These are phyloP conservation scores for Luvunga scandens DNA, from an alignment of 345 rosid genomes.

Conservation along the genomic window DNA sequence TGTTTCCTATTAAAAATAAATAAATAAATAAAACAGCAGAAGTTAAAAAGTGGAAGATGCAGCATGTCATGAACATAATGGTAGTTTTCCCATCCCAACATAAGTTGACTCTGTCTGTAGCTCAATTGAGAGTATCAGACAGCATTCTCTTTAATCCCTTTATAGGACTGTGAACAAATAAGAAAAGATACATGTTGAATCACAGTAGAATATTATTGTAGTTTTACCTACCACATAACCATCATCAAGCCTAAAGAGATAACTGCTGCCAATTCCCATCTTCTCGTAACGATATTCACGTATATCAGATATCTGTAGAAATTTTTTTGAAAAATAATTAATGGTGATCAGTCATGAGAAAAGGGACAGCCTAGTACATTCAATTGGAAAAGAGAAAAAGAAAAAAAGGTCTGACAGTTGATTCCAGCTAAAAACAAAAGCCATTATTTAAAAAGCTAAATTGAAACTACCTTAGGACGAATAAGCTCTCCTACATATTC, in stretches of 20 bases:
- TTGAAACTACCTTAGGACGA: constrained; percentile 73
- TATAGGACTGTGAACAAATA: background rate
- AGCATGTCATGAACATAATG: background rate
- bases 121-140: background rate
- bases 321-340: constrained; percentile 16
- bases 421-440: background rate
- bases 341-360: constrained; percentile 1
- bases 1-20: no score
- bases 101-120: background rate
- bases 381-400: background rate
- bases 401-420: background rate
- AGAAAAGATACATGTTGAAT: background rate
- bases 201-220: background rate
- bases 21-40: background rate
- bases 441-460: constrained; percentile 2
- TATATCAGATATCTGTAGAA: constrained; percentile 88
- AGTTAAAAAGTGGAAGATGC: background rate
- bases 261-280: constrained; percentile 99
- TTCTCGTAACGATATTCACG: constrained; percentile 91
- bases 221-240: constrained; percentile 83
- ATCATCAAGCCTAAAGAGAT: constrained; percentile 97
- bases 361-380: constrained; percentile 10
- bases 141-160: background rate
- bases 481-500: constrained; percentile 98
- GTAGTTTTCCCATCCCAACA: constrained; percentile 1